A percentile compares a stretch with the other conserved stretches of the same genome.
Evolutionary conservation across 2,329 filamentous ascomycete genomes (phyloP).

Genomic region (Didymella pinodella): DNA sequence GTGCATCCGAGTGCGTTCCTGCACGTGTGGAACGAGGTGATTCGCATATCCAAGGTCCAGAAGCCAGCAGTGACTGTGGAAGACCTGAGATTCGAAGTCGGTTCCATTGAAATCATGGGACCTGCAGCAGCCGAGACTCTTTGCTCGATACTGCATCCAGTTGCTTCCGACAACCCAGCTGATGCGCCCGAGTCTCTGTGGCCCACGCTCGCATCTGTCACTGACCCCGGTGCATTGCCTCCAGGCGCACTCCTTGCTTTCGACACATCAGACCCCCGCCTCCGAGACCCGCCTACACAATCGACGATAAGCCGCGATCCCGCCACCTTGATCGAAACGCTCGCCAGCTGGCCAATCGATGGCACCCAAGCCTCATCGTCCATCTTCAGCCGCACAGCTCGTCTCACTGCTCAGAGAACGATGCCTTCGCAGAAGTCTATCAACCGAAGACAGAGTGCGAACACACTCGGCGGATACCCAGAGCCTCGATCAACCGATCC

Average conservation of each 20-base stretch:
- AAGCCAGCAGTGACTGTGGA: conserved; percentile 70
- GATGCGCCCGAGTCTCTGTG: conserved; percentile 49
- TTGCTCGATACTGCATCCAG: conserved; percentile 69
- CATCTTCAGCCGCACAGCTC: conserved; percentile 73
- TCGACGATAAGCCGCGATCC: conserved; percentile 41
- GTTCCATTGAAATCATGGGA: conserved; percentile 73
- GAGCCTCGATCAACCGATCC: conserved; percentile 69
- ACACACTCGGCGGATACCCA: conserved; percentile 69
- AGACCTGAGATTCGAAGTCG: conserved; percentile 75
- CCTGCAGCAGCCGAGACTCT: conserved; percentile 83
- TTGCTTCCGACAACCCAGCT: conserved; percentile 23
- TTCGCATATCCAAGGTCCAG: conserved; percentile 65
- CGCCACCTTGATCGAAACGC: conserved; percentile 58
- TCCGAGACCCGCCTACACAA: conserved; percentile 75
- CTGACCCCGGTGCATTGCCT: conserved; percentile 70
- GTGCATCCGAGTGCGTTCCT: conserved; percentile 84
- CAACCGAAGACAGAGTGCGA: conserved; percentile 74
- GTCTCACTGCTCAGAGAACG: conserved; percentile 70
- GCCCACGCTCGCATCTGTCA: conserved; percentile 40
- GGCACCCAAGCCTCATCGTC: conserved; percentile 55
- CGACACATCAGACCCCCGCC: conserved; percentile 77
- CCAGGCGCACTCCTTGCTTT: conserved; percentile 75
- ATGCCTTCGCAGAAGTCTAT: conserved; percentile 80
- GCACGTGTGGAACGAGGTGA: conserved; percentile 70
- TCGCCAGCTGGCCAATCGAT: conserved; percentile 75